Conservation (phyloP, 169 alveolate species). For the Cryptosporidium viatorum region DNA sequence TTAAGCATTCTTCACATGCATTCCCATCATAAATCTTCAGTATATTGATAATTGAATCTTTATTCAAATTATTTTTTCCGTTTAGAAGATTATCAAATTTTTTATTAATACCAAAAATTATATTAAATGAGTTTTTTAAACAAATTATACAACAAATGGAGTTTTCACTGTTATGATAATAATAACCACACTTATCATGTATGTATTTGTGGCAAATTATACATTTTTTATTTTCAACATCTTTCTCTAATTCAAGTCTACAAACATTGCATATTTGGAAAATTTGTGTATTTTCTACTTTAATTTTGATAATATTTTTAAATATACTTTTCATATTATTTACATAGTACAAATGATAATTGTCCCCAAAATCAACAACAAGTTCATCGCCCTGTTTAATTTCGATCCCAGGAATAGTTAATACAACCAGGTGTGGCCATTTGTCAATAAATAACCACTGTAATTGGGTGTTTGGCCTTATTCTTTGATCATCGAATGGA, state of each 20-base stretch:
- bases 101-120: slow-evolving; percentile 37
- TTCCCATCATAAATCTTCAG: slow-evolving; percentile 10
- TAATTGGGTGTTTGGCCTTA: slow-evolving; percentile 63
- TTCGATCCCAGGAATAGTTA: slow-evolving; percentile 63
- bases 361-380: slow-evolving; percentile 48
- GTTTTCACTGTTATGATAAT: background rate
- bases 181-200: slow-evolving; percentile 56
- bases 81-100: background rate
- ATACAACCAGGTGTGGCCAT: slow-evolving; percentile 74
- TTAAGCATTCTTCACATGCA: slow-evolving; percentile 37
- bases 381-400: slow-evolving; percentile 65
- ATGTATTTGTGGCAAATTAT: slow-evolving; percentile 3
- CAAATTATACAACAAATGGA: slow-evolving; percentile 28
- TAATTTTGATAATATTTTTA: slow-evolving; percentile 7
- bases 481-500: slow-evolving; percentile 46
- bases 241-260: slow-evolving; percentile 13
- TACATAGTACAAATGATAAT: slow-evolving; percentile 10
- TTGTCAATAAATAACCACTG: slow-evolving; percentile 58
- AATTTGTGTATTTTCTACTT: background rate
- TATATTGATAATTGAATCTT: background rate
- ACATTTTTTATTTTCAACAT: slow-evolving; percentile 5
- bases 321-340: background rate
- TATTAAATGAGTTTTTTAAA: slow-evolving; percentile 19
- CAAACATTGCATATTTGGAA: slow-evolving; percentile 37
- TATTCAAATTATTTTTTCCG: background rate